Percentiles rank a stretch among this genome's conserved stretches.
Conservation (phyloP, 345 rosid genomes). For the Gossypium arboreum region DNA sequence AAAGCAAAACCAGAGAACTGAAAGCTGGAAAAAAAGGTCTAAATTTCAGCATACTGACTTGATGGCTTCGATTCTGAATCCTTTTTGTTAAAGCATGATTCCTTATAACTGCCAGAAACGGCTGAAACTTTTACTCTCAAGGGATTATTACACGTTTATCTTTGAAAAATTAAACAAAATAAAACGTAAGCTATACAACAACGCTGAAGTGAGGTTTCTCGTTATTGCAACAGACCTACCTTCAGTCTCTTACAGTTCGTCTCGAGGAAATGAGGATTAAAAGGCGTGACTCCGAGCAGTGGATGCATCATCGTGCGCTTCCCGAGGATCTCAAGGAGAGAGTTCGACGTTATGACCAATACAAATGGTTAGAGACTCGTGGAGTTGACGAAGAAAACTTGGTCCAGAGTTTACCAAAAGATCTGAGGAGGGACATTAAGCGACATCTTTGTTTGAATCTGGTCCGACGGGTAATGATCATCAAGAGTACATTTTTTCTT, state of each 20-base stretch:
- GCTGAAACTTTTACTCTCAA: not conserved
- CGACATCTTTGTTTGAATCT: slow-evolving; percentile 78
- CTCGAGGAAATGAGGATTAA: slow-evolving; percentile 94
- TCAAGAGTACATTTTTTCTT: not conserved
- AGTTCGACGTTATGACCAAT: slow-evolving; percentile 66
- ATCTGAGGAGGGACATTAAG: slow-evolving; percentile 83
- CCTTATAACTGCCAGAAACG: slow-evolving; percentile 1
- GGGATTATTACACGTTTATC: slow-evolving; percentile 4
- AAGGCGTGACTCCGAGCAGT: slow-evolving; percentile 84
- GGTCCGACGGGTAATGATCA: slow-evolving; percentile 70
- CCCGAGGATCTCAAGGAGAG: slow-evolving; percentile 65
- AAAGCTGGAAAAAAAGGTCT: too few species aligned
- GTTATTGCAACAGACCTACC: slow-evolving; percentile 62
- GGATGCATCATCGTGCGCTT: slow-evolving; percentile 96
- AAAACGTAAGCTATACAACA: not conserved
- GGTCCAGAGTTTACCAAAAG: slow-evolving; percentile 77
- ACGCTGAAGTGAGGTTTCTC: not conserved
- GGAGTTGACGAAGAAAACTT: slow-evolving; percentile 74
- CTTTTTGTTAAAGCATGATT: not conserved
- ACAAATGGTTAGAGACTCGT: slow-evolving; percentile 73
- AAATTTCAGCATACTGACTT: too few species aligned
- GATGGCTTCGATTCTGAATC: not conserved
- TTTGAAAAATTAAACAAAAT: not conserved
- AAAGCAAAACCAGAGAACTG: too few species aligned
- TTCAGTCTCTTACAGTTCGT: slow-evolving; percentile 71